Conservation (phyloP, 768 basidiomycete genomes). For the Postia placenta region DNA sequence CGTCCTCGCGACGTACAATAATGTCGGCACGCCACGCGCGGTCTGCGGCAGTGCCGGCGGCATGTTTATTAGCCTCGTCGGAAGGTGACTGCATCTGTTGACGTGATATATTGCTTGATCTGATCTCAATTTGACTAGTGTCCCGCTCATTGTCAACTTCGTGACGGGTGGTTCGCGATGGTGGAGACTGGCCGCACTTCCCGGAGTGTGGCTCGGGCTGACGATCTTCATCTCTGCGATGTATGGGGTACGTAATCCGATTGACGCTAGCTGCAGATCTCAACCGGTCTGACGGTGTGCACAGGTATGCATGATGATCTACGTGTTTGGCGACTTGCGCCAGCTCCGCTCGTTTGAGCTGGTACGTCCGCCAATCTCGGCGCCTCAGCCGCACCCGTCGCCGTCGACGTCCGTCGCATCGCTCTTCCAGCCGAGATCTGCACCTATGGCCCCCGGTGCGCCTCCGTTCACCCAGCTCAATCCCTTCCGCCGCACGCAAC, state of each 20-base stretch:
- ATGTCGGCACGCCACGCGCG: constrained; percentile 64
- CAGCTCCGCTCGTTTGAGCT: constrained; percentile 78
- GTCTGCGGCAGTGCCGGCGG: constrained; percentile 67
- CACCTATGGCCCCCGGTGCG: neutral
- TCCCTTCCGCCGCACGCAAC: neutral
- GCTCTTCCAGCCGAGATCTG: constrained; percentile 5
- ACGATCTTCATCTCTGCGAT: constrained; percentile 55
- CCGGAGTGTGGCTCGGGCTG: constrained; percentile 67
- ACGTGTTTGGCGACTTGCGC: constrained; percentile 73
- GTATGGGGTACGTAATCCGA: constrained; percentile 44
- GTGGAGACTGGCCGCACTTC: constrained; percentile 53
- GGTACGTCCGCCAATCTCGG: constrained; percentile 59
- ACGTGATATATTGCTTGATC: neutral
- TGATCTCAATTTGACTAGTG: constrained; percentile 12
- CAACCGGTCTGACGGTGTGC: no score
- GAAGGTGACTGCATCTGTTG: constrained; percentile 23
- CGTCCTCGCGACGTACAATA: constrained; percentile 61
- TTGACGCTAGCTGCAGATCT: neutral
- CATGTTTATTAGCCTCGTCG: constrained; percentile 38
- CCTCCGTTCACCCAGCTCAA: neutral
- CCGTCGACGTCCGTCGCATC: neutral
- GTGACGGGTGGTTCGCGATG: constrained; percentile 42
- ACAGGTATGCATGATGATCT: constrained; percentile 63
- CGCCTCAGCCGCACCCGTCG: constrained; percentile 23
- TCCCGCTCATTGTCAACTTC: constrained; percentile 36